Evolutionary conservation across 140 eudicot genomes (phyloP), one percentile per base, ranked within the genome.

Genomic region (Erigeron philadelphicus): DNA sequence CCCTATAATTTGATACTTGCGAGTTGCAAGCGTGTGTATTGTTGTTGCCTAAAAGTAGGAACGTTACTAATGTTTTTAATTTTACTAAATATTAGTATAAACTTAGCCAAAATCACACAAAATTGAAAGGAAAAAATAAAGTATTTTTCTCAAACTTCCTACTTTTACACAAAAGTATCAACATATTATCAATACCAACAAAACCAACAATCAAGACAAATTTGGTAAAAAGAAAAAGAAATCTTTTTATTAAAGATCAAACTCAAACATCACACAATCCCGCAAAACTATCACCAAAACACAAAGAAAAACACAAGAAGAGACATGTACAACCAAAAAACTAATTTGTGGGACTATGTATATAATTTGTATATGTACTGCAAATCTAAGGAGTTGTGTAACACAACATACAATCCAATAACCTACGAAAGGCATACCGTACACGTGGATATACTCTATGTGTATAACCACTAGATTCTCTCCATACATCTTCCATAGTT

Each of bases 401-500:
- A 61, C 82, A 72, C 19, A 85, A 84, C 57, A 88, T 41, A 75
- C 84, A 86, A 60, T 81, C 81, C 59, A 85, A 66, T 71, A 85
- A 43, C 81, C 94, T 73, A 54, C 81, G 70, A 56, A 73, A 83
- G 17, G 86, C 96, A 55, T 46, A 49, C 25, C 89, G 83, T 49
- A 88, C 5, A 2, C 89, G 79, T 2, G 86, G 90, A 35, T 85
- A 83, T 0, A 85, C 17, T 78, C 90, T 50, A 17, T 41, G 45
- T 0, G 90, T 86, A 13, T 83, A 72, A 4, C 68, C 73, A 21
- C 88, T 84, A 2, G 90, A 79, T 42, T 84, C 96, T 69, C 86
- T 78, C 66, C 81, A 78, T 11, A 84, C 9, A 17, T 84, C 95
- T 47, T 89, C 96, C 74, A 89, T 84, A 16, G 96, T 82, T 64